These are phyloP conservation scores for Ogataea naganishii DNA, from an alignment of 805 yeast genomes.

Conservation along the genomic window DNA sequence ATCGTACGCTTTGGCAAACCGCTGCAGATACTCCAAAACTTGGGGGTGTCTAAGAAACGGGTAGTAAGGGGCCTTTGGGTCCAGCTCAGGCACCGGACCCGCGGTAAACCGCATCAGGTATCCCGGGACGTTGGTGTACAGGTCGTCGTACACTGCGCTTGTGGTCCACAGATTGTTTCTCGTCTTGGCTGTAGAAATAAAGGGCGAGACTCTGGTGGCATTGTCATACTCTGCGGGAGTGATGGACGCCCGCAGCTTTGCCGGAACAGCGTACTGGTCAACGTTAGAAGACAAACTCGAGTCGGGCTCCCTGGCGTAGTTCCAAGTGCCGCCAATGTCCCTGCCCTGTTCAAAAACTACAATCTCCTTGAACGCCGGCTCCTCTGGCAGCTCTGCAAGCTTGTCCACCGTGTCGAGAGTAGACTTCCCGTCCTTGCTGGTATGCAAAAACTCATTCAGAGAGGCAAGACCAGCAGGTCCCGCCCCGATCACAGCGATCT, in stretches of 20 bases:
- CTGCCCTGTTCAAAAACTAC: constrained; percentile 29
- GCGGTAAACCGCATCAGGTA: constrained; percentile 27
- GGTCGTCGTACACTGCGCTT: constrained; percentile 23
- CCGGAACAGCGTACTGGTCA: constrained; percentile 3
- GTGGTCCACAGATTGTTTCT: constrained; percentile 18
- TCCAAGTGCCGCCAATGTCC: constrained; percentile 31
- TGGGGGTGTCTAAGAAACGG: constrained; percentile 7
- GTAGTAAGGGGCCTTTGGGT: constrained; percentile 11
- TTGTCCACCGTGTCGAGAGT: constrained; percentile 9
- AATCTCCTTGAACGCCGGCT: constrained; percentile 21
- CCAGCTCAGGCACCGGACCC: constrained; percentile 14
- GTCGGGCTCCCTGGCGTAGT: constrained; percentile 7
- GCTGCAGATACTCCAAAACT: constrained; percentile 7
- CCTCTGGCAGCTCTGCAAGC: constrained; percentile 5
- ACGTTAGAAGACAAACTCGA: constrained; percentile 8
- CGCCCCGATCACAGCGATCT: constrained; percentile 25
- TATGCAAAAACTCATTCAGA: constrained; percentile 21
- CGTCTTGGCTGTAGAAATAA: constrained; percentile 18
- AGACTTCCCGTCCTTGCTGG: constrained; percentile 17
- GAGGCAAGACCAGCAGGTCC: constrained; percentile 24
- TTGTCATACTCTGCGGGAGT: constrained; percentile 5
- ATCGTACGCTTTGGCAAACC: constrained; percentile 15
- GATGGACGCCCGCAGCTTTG: constrained; percentile 1
- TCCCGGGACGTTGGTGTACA: constrained; percentile 29
- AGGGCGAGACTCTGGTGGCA: constrained; percentile 20